phyloP scores from a whole-genome alignment of 2,329 filamentous ascomycete species.

The Talaromyces sp. region DNA sequence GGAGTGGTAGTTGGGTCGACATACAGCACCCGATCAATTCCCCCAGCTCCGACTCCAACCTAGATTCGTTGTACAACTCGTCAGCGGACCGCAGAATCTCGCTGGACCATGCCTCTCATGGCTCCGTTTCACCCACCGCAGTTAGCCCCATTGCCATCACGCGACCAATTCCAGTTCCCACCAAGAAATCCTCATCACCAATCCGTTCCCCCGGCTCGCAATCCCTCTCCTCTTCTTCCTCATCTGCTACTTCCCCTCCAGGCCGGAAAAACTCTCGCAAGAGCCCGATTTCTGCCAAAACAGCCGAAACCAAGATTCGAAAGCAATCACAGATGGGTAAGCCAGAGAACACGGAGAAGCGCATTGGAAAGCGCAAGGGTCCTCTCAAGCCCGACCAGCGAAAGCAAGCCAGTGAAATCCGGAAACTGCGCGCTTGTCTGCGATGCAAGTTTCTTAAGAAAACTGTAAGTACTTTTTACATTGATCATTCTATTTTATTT shows the following conservation, averaged over 20 bases:
- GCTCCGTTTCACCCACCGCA: conserved; percentile 39
- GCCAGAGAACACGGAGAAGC: conserved; percentile 83
- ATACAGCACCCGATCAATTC: conserved; percentile 76
- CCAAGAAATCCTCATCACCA: conserved; percentile 46
- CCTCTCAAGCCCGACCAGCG: conserved; percentile 88
- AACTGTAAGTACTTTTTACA: conserved; percentile 53
- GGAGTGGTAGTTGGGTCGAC: conserved; percentile 75
- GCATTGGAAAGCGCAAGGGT: conserved; percentile 82
- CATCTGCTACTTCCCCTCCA: conserved; percentile 58
- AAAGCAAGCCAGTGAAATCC: conserved; percentile 93
- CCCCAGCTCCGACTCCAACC: conserved; percentile 70
- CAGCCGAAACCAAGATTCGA: conserved; percentile 76
- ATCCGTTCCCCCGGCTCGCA: conserved; percentile 57
- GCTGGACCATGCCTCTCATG: conserved; percentile 38
- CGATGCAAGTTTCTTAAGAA: conserved; percentile 99
- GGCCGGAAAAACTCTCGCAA: conserved; percentile 64
- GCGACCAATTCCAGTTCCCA: conserved; percentile 55
- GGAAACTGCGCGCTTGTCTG: conserved; percentile 87
- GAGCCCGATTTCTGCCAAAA: conserved; percentile 73
- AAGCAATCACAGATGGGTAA: conserved; percentile 67
- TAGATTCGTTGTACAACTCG: conserved; percentile 49
- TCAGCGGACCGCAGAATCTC: conserved; percentile 34
- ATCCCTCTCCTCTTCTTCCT: conserved; percentile 53
- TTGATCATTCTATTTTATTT: too few species aligned
- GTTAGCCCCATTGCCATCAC: conserved; percentile 65